A percentile compares a stretch with the other conserved stretches of the same genome.
These are phyloP conservation scores for Luvunga scandens DNA, from an alignment of 345 rosid species.

Conservation along the genomic window DNA sequence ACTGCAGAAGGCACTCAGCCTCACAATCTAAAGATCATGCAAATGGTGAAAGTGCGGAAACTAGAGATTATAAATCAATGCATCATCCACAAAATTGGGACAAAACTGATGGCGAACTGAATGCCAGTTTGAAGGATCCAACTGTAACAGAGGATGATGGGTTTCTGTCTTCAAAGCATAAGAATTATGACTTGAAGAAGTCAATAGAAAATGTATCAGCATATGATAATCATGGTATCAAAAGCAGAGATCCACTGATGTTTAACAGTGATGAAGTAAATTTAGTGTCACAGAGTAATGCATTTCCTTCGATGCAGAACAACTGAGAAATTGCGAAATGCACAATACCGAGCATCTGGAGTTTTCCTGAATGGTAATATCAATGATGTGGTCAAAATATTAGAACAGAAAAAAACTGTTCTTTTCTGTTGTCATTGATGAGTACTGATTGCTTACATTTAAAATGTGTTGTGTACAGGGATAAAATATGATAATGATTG, in stretches of 20 bases:
- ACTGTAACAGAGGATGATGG: constrained; percentile 1
- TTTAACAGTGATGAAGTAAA: constrained; percentile 11
- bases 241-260: background rate
- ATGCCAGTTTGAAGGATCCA: constrained; percentile 15
- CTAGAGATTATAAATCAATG: constrained; percentile 21
- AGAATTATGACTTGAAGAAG: constrained; percentile 19
- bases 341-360: constrained; percentile 9
- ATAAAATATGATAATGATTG: constrained; percentile 19
- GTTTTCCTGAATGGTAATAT: constrained; percentile 19
- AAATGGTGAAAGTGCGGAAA: constrained; percentile 20
- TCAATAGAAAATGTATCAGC: background rate
- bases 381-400: background rate
- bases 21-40: constrained; percentile 40
- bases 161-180: constrained; percentile 13
- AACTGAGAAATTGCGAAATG: constrained; percentile 1
- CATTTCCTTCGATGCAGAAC: constrained; percentile 8
- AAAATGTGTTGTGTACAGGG: constrained; percentile 25
- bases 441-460: constrained; percentile 1
- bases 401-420: background rate
- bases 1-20: constrained; percentile 37
- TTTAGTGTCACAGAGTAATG: constrained; percentile 5
- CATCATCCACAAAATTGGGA: background rate
- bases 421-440: background rate
- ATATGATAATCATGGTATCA: constrained; percentile 10
- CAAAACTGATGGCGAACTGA: constrained; percentile 18